Conservation (phyloP, 2,329 filamentous ascomycete species). For the Fusarium sp. region DNA sequence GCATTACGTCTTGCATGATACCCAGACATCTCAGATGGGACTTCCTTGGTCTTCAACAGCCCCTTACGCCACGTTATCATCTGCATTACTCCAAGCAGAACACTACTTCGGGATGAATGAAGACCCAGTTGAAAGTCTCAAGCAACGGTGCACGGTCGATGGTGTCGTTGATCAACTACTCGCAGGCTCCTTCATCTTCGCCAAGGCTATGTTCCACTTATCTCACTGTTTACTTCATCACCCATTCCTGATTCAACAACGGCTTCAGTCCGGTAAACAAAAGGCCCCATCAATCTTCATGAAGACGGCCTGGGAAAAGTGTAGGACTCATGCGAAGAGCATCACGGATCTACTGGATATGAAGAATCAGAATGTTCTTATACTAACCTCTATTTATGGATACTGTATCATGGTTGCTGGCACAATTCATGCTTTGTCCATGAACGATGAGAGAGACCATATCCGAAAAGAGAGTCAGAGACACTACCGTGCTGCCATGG, state of each 20-base stretch:
- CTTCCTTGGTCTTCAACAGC: slow-evolving; percentile 2
- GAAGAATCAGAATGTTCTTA: slow-evolving; percentile 8
- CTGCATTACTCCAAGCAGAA: neutral
- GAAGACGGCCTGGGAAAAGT: slow-evolving; percentile 14
- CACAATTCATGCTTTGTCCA: slow-evolving; percentile 12
- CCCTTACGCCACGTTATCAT: neutral
- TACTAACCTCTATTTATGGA: slow-evolving; percentile 12
- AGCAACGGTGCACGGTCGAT: neutral
- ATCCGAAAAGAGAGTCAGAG: neutral
- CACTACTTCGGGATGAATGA: slow-evolving; percentile 13
- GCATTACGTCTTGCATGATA: slow-evolving; percentile 1
- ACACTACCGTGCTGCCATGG: neutral
- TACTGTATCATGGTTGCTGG: slow-evolving; percentile 21
- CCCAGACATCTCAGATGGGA: neutral
- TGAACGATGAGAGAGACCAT: slow-evolving; percentile 9
- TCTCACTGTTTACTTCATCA: slow-evolving; percentile 18
- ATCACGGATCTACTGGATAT: neutral
- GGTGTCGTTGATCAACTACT: neutral
- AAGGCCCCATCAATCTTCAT: slow-evolving; percentile 7
- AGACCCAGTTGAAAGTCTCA: neutral
- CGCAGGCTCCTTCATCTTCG: slow-evolving; percentile 10
- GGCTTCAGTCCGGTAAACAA: neutral
- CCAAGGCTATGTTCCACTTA: slow-evolving; percentile 12
- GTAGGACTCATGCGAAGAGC: neutral
- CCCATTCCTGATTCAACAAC: slow-evolving; percentile 3